Base-by-base conservation (phyloP, 2,329 filamentous ascomycete genomes). In the Graphilbum sp. region DNA sequence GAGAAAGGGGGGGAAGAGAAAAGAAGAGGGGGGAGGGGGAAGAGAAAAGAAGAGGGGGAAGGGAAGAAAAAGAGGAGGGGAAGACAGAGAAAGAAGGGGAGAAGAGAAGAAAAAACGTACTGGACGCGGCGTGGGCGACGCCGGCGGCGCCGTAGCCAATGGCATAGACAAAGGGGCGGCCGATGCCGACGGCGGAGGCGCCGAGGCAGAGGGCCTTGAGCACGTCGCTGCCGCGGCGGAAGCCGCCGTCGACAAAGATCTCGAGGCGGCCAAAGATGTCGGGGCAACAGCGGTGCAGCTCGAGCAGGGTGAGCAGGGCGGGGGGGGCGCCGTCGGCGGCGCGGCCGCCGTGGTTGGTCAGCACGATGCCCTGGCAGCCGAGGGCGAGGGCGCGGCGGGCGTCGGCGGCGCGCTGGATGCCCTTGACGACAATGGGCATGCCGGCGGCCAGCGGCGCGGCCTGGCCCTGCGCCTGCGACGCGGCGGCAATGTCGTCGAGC, bases 261-360 rank as follows among this genome's bases (percentile, higher is more conserved):
- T 57, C 53, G 29, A 60, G 46, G n/a, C 44, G 51, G 36, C 53
- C 50, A 45, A 63, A 54, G 11, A 59, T 53, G 38, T 62, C 52
- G n/a, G 60, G 59, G 29, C 56, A 56, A 40, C 55, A 48, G 34
- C 49, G 52, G 41, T 55, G 51, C 29, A 62, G 54, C 50, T 62
- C 59, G 3, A 61, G 54, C 36, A 61, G 49, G 2, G 54, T 55
- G 31, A 61, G 49, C 10, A 60, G 47, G 9, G 58, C 50, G 0
- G 58, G 58, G 45, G 50, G 57, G 41, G 45, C 66, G 51, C 52
- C 65, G 32, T 74, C 69, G 2, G 71, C 54, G 2, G 67, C 66
- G 21, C 71, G 56, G 3, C 71, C 71, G 16, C 71, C 70, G 39
- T 75, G 71, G 43, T 75, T 75, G 42, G 64, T 69, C 25, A 75